Evolutionary conservation across 2,329 filamentous ascomycete species (phyloP), one percentile per base, ranked within the genome.

Genomic region (Spiromastix sp.): DNA sequence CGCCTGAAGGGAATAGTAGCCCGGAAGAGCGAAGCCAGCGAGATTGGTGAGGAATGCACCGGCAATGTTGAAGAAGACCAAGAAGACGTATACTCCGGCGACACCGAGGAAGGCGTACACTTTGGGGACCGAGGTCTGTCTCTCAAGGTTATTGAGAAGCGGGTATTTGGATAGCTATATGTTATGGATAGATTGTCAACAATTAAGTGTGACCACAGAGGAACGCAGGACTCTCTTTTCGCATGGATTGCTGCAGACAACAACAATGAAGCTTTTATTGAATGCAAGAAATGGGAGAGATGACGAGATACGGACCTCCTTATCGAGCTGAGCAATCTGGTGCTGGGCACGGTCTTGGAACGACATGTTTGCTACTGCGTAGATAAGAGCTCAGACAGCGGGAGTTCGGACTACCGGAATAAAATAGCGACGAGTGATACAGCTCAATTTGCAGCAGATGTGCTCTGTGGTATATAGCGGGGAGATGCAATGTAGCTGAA

Each of bases 11-110:
- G 75, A 79, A 60, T 79, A 80, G 65, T 79, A 80, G 45, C 70
- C 73, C 30, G 76, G 76, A 42, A 80, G 63, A 44, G 75, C 54
- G 57, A 80, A 80, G 42, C 76, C 76, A 42, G 74, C 74, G 50
- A 76, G 68, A 63, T 80, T 80, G 55, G 79, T 74, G 40, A 80
- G 68, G 60, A 80, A 79, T 52, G 74, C 71, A 59, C 76, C 76
- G 42, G 71, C 76, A 46, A 80, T 79, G 67, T 80, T 80, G 66
- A 80, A 80, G 66, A 80, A 80, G 60, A 80, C 68, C 37, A 79
- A 65, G 70, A 79, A 79, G 65, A 78, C 77, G 68, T 80, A 80
- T 42, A 79, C 65, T 39, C 72, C 74, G 44, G 65, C 71, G 37
- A 80, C 63, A 48, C 75, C 76, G 31, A 80, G 72, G 57, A 79